Percentiles rank a stretch among this genome's conserved stretches.
Conservation (phyloP, 108 stramenopile genomes). For the Conticribra weissflogii region DNA sequence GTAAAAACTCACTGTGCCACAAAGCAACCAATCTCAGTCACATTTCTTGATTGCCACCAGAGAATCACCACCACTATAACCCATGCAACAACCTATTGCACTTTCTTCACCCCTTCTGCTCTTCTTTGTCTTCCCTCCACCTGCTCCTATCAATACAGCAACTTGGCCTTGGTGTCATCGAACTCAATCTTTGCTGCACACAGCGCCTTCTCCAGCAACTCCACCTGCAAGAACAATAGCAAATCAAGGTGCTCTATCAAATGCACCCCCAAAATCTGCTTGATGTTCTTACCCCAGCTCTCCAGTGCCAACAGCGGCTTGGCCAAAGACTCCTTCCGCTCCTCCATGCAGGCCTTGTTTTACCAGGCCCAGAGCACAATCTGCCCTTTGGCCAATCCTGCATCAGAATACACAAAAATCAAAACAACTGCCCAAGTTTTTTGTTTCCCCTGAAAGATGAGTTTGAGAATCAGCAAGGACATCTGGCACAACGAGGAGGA, state of each 20-base stretch:
- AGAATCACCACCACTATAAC: too few relatives aligned
- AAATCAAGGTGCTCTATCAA: slow-evolving; percentile 46
- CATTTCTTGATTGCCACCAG: too few relatives aligned
- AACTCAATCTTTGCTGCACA: slow-evolving; percentile 55
- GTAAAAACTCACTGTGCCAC: too few relatives aligned
- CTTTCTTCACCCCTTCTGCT: too few relatives aligned
- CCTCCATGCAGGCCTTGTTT: slow-evolving; percentile 50
- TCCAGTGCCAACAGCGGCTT: slow-evolving; percentile 49
- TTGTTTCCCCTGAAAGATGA: slow-evolving; percentile 39
- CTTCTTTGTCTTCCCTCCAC: slow-evolving; percentile 5
- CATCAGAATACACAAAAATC: slow-evolving; percentile 17
- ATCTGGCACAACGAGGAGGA: slow-evolving; percentile 45
- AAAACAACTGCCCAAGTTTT: too few relatives aligned
- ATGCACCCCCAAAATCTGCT: slow-evolving; percentile 42
- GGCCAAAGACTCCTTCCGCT: slow-evolving; percentile 54
- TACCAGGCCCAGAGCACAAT: slow-evolving; percentile 44
- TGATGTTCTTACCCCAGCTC: slow-evolving; percentile 46
- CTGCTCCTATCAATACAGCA: slow-evolving; percentile 40
- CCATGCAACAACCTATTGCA: too few relatives aligned
- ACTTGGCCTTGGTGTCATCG: slow-evolving; percentile 51
- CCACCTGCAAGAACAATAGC: slow-evolving; percentile 41
- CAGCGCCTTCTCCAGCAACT: slow-evolving; percentile 49
- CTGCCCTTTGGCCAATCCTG: slow-evolving; percentile 38
- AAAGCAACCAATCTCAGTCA: too few relatives aligned
- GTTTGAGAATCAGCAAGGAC: slow-evolving; percentile 43